Evolutionary conservation across 2,329 filamentous ascomycete species (phyloP), one percentile per base, ranked within the genome.

Genomic region (Camillea tinctor): DNA sequence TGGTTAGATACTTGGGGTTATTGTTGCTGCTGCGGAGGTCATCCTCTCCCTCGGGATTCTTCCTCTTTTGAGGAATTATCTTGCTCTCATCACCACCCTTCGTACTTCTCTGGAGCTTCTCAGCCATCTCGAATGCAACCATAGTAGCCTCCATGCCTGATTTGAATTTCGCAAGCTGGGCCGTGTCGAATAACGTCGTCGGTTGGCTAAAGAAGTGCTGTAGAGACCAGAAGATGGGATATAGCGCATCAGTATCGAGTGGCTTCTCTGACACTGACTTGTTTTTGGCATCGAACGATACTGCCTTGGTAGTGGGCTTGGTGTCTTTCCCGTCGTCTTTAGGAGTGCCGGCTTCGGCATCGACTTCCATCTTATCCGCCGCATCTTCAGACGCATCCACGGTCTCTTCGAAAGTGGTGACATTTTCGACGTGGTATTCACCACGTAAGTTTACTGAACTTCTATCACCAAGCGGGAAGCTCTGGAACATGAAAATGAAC

Each of bases 1-100:
- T 98, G n/a, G 95, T 99, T 19, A 99, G 84, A 73, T 99, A 99
- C 73, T 98, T 99, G 1, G 96, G 94, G 70, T 99, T 99, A 77
- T 97, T 98, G 22, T 86, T 88, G 71, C 87, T 89, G 22, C 87
- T 82, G 62, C 89, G 88, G 57, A 86, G 84, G 54, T 85, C 81
- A 7, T 85, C 84, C 55, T 86, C 82, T 24, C 77, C 77, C 50
- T 81, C 82, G 11, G 84, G 81, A 50, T 84, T 81, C 74, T 93
- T 96, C 59, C 92, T 86, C 76, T 93, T 96, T 56, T 81, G 71
- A 26, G 85, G 86, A 54, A 67, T 64, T 64, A 84, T 84, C 64
- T 86, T 88, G 52, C 80, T 79, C 56, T 92, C 91, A 50, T 89
- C 87, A 2, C 79, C 72, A 6, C 81, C 76, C 63, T 84, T 88